Percentiles rank a stretch among this genome's conserved stretches.
Evolutionary conservation across 345 rosid genomes (phyloP).

Genomic region (Euphorbia tirucalli): DNA sequence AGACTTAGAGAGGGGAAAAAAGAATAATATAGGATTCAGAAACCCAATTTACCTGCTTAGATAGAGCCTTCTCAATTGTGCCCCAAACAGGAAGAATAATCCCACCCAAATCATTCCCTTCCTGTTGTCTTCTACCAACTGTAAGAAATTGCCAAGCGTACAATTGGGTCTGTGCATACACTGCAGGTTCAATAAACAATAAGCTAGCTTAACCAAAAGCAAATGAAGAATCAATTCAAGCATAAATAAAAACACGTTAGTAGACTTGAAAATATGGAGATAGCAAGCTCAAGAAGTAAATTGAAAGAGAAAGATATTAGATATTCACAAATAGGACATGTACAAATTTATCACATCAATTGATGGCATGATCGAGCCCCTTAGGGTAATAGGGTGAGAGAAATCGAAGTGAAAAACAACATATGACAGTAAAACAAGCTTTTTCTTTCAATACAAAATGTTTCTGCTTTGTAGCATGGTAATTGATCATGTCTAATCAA

Average conservation of each 20-base stretch:
- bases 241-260: too few relatives aligned
- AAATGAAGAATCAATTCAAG: not conserved
- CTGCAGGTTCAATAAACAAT: constrained; percentile 42
- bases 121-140: constrained; percentile 91
- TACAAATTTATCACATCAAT: not conserved
- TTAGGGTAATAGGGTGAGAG: not conserved
- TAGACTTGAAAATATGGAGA: not conserved
- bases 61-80: constrained; percentile 88
- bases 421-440: too few relatives aligned
- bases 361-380: too few relatives aligned
- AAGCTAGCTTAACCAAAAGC: constrained; percentile 10
- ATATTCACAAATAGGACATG: not conserved
- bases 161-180: constrained; percentile 99
- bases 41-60: constrained; percentile 66
- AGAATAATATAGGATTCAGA: too few relatives aligned
- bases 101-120: constrained; percentile 93
- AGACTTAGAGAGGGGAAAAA: too few relatives aligned
- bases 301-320: not conserved
- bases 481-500: not conserved
- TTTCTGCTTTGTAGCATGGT: not conserved
- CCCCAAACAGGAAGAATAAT: constrained; percentile 99
- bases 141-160: constrained; percentile 81
- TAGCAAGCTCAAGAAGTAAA: not conserved
- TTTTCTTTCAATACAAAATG: not conserved
- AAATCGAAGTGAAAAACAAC: not conserved